Evolutionary conservation across 176 grass and related monocot species (phyloP), one percentile per base, ranked within the genome.

Genomic region (Lolium multiflorum): DNA sequence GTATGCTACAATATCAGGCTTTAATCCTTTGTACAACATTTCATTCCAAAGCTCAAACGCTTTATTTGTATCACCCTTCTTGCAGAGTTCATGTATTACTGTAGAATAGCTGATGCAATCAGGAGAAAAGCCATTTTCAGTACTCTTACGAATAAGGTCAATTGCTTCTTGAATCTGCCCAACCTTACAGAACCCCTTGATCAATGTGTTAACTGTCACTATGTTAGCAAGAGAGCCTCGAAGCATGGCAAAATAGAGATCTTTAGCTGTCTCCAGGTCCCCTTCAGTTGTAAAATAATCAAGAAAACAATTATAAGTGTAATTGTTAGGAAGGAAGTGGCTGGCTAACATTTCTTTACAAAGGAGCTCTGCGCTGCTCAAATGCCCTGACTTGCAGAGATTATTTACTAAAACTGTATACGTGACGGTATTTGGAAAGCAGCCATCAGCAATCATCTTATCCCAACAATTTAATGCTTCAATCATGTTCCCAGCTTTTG

Each of bases 31-130:
- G 47, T 16, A 51, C 14, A 51, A 3, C 72, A 75, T 75, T 75
- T 75, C 72, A 75, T 75, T 75, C 72, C 72, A 75, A 51, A 75
- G 46, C 47, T 75, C 72, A 75, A 75, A 75, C 13, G 72, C 72
- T 51, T 51, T 75, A 75, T 75, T 28, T 51, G 46, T 75, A 51
- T 75, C 46, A 51, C 72, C 72, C 72, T 75, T 75, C 72, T 75
- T 75, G 72, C 46, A 75, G 13, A 75, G 72, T 22, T 75, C 72
- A 51, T 75, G 72, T 28, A 75, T 75, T 75, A 75, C 72, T 11
- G 72, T 75, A 51, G 72, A 75, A 51, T 75, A 75, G 22, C 72
- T 75, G 9, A 75, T 51, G 72, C 72, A 75, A 51, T 75, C 72
- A 75, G 72, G 72, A 28, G 28, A 10, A 51, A 51, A 9, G 4